A percentile compares a stretch with the other conserved stretches of the same genome.
These are phyloP conservation scores for Clarireedia homoeocarpa DNA, from an alignment of 2,329 filamentous ascomycete species.

Conservation along the genomic window DNA sequence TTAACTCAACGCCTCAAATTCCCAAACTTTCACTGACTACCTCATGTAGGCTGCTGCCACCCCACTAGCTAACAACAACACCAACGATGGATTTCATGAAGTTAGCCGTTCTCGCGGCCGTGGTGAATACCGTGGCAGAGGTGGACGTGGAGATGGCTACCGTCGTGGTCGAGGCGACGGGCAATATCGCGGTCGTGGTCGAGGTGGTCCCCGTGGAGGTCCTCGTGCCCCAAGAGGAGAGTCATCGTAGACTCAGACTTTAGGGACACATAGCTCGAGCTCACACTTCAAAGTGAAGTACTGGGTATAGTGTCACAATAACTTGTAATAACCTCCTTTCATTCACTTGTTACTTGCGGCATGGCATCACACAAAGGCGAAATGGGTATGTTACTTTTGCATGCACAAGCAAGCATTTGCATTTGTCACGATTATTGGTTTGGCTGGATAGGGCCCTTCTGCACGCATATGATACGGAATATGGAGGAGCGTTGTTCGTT, in stretches of 20 bases:
- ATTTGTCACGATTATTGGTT: conserved; percentile 8
- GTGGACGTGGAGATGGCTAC: conserved; percentile 40
- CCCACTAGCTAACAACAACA: conserved; percentile 35
- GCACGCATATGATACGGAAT: conserved; percentile 5
- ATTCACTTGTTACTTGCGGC: conserved; percentile 10
- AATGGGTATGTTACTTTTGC: conserved; percentile 11
- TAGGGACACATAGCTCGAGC: background rate
- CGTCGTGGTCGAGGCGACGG: conserved; percentile 35
- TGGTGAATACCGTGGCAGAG: conserved; percentile 34
- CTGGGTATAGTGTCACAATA: background rate
- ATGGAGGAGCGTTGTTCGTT: conserved; percentile 4
- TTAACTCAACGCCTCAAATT: background rate
- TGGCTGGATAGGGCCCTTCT: conserved; percentile 7
- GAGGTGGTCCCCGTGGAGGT: conserved; percentile 18
- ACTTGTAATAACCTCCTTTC: conserved; percentile 9
- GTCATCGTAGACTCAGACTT: conserved; percentile 2
- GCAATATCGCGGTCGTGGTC: conserved; percentile 31
- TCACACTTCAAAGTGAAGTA: background rate
- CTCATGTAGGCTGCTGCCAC: conserved; percentile 30
- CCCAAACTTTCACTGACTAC: background rate
- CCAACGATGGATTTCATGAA: conserved; percentile 65
- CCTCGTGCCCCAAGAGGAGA: conserved; percentile 17
- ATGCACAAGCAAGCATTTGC: conserved; percentile 10
- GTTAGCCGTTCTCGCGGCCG: conserved; percentile 52
- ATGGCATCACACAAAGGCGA: conserved; percentile 11